Evolutionary conservation across 192 early-diverging fungal genomes (phyloP), one percentile per base, ranked within the genome.

Genomic region (Physocladia obscura): DNA sequence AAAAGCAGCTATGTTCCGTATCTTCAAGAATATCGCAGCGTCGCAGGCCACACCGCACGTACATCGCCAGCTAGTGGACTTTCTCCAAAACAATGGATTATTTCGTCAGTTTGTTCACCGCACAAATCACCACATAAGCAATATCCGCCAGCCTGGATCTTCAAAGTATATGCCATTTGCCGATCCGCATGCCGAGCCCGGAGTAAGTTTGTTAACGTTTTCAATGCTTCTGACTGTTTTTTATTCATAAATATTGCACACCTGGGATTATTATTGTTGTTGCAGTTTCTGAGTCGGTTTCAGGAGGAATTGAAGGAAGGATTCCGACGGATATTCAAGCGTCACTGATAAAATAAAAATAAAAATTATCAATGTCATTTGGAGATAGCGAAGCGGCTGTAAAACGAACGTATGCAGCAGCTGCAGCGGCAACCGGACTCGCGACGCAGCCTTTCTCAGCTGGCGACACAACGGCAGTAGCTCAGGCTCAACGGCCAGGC

Each of bases 81-180:
- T 27, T 5, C 65, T 68, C 4, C 2, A 13, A 40, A 68, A 68
- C 54, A 68, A 38, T 27, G 34, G 5, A 4, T 15, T 68, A 49
- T 68, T 68, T 36, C 26, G 65, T 26, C 27, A 56, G 34, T 57
- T 68, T 68, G 65, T 68, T 49, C 65, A 68, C 38, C 65, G 65
- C 11, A 68, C 65, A 22, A 68, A 68, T 52, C 65, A 68, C 52
- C 52, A 68, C 32, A 65, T 65, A 34, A 29, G n/a, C 8, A 68
- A 57, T 49, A 36, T 68, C 15, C 19, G 36, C 11, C 49, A 27
- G 27, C 29, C 31, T 4, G 36, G 8, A 27, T 15, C 52, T 15
- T 38, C 17, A 38, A 47, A 49, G 3, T 49, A 37, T n/a, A 38
- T 19, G n/a, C n/a, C 38, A 8, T 68, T 31, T 22, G 26, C 24